Conservation (phyloP, 768 basidiomycete genomes). For the Lentinula aciculospora region DNA sequence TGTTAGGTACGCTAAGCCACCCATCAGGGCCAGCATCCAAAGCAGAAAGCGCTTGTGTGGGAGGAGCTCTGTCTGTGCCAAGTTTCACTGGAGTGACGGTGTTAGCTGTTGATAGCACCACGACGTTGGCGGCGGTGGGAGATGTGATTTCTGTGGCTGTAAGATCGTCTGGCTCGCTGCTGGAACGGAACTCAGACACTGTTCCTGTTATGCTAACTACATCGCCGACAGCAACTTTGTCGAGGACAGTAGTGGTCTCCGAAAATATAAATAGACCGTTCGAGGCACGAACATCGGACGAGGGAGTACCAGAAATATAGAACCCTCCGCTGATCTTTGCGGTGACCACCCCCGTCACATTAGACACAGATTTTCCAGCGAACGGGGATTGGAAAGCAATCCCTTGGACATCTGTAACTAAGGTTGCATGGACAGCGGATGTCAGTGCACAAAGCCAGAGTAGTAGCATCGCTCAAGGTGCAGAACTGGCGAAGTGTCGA, state of each 20-base stretch:
- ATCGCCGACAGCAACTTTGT: constrained; percentile 41
- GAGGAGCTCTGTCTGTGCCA: constrained; percentile 47
- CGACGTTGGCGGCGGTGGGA: constrained; percentile 31
- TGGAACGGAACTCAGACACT: constrained; percentile 48
- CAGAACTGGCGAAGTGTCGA: background rate
- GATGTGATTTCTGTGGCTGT: constrained; percentile 42
- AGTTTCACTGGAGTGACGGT: constrained; percentile 43
- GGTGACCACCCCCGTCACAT: constrained; percentile 46
- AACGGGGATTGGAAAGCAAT: constrained; percentile 39
- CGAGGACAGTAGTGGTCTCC: constrained; percentile 27
- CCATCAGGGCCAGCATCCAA: constrained; percentile 50
- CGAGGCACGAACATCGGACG: constrained; percentile 40
- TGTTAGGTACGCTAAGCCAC: constrained; percentile 51
- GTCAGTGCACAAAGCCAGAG: constrained; percentile 17
- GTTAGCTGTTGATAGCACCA: constrained; percentile 38
- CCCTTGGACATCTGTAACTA: constrained; percentile 51
- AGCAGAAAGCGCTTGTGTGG: constrained; percentile 40
- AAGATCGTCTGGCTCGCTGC: constrained; percentile 36
- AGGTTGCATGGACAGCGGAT: constrained; percentile 20
- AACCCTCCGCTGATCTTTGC: constrained; percentile 48
- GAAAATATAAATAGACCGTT: constrained; percentile 49
- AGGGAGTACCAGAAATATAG: constrained; percentile 39
- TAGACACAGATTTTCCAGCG: constrained; percentile 35
- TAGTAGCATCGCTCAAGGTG: background rate
- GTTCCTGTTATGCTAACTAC: constrained; percentile 31